Percentiles rank a stretch among this genome's conserved stretches.
These are phyloP conservation scores for Komagataella mondaviorum DNA, from an alignment of 805 yeast species.

Conservation along the genomic window DNA sequence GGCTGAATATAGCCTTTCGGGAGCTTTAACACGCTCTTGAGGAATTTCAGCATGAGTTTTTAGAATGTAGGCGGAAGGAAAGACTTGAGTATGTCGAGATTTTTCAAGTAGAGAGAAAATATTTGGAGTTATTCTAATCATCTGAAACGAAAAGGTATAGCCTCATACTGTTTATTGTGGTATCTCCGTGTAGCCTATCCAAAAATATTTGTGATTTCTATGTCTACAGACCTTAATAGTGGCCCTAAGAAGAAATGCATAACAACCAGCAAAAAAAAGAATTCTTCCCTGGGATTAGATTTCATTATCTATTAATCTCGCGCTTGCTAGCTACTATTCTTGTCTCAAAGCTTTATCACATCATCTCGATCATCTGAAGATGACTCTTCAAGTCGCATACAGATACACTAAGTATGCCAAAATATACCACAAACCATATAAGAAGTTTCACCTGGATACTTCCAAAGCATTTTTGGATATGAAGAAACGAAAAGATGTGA, in stretches of 20 bases:
- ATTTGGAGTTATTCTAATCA: no score
- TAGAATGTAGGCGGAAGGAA: not conserved
- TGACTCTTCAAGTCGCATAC: not conserved
- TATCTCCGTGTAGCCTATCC: no score
- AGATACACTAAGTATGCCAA: not conserved
- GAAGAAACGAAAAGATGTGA: not conserved
- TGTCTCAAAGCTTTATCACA: not conserved
- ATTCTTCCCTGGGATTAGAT: no score
- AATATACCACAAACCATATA: not conserved
- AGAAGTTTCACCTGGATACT: not conserved
- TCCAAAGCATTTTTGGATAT: not conserved
- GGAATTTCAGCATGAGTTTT: not conserved
- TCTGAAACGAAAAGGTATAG: no score
- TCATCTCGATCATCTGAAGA: not conserved
- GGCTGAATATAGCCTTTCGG: slow-evolving; percentile 19
- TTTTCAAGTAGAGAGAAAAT: no score
- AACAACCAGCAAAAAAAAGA: no score
- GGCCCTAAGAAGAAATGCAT: no score
- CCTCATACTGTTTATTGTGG: no score
- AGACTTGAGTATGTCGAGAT: no score
- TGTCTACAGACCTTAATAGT: no score
- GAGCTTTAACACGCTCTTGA: not conserved
- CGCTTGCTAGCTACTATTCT: not conserved
- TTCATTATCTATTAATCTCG: not conserved
- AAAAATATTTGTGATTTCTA: no score